Evolutionary conservation across 768 basidiomycete genomes (phyloP), one percentile per base, ranked within the genome.

Genomic region (Holtermanniella nyarrowii): DNA sequence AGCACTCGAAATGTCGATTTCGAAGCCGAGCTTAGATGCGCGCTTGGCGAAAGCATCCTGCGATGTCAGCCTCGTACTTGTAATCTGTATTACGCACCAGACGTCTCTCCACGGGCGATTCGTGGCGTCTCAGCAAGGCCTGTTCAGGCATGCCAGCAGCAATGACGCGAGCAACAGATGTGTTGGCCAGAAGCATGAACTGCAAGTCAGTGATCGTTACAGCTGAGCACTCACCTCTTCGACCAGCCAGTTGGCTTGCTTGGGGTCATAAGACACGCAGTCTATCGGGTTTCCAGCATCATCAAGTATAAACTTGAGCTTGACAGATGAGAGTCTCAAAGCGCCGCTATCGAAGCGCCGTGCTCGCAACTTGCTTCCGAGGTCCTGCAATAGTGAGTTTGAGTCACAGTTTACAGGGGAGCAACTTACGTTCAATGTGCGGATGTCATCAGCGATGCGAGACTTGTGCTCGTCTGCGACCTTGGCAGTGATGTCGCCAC

Each of bases 121-220:
- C 95, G 63, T 97, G 91, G 50, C 95, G 84, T 55, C 95, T 84
- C 42, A 99, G 80, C 13, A 99, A 77, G n/a, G 93, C 86, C 70
- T 97, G 95, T 69, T 99, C 95, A 23, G 95, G 90, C 22, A 97
- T 80, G 61, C 89, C 82, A 21, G 90, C 83, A 31, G 93, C 93
- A 61, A 95, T 82, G 60, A 90, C 84, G 67, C 91, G 88, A 10
- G 95, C 90, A 39, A 91, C 85, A 12, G 87, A 76, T 26, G 83
- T 82, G 67, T 97, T 99, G 58, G 85, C 83, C 49, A 93, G 76
- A 16, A 97, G 75, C 93, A 97, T 97, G 75, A 88, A 90, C 88
- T 91, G 39, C 11, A 45, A 1, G 44, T 46, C 45, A 20, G 27
- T 23, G 4, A 24, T 41, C 46, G 20, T 57, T 25, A 13, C 13